A percentile compares a stretch with the other conserved stretches of the same genome.
Conservation (phyloP, 1,284 basidiomycete genomes). For the Cutaneotrichosporon sp. region DNA sequence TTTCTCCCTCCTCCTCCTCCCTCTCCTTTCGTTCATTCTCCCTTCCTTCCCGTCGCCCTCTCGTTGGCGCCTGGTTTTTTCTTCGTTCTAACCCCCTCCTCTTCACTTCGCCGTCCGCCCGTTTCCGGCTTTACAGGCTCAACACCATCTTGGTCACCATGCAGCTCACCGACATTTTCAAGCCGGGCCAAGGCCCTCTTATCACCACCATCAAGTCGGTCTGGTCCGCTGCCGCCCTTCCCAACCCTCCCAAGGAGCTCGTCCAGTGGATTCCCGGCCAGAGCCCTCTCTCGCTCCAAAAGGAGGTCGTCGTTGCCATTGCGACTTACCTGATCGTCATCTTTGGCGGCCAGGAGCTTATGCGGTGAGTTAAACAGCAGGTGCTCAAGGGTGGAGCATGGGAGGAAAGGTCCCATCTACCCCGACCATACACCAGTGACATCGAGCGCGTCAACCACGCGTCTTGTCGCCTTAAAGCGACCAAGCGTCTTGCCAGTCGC, state of each 20-base stretch:
- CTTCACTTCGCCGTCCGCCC: too few relatives aligned
- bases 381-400: too few relatives aligned
- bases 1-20: background rate
- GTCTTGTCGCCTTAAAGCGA: too few relatives aligned
- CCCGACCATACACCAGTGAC: too few relatives aligned
- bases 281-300: constrained; percentile 74
- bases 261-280: constrained; percentile 40
- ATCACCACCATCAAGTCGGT: constrained; percentile 32
- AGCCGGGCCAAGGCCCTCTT: constrained; percentile 37
- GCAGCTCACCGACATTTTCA: constrained; percentile 2
- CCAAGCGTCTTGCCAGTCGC: too few relatives aligned
- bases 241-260: constrained; percentile 31
- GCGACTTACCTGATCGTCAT: constrained; percentile 79
- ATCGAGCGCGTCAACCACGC: too few relatives aligned
- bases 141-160: background rate
- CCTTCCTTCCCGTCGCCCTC: too few relatives aligned
- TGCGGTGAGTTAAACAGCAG: constrained; percentile 57
- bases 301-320: constrained; percentile 65
- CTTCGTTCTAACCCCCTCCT: background rate
- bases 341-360: constrained; percentile 77
- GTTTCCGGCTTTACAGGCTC: background rate
- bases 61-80: background rate
- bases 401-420: too few relatives aligned
- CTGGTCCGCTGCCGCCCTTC: constrained; percentile 30
- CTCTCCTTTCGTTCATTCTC: too few relatives aligned